Evolutionary conservation across 352 stramenopile species (phyloP).

Genomic region (Phytophthora palmivora): DNA sequence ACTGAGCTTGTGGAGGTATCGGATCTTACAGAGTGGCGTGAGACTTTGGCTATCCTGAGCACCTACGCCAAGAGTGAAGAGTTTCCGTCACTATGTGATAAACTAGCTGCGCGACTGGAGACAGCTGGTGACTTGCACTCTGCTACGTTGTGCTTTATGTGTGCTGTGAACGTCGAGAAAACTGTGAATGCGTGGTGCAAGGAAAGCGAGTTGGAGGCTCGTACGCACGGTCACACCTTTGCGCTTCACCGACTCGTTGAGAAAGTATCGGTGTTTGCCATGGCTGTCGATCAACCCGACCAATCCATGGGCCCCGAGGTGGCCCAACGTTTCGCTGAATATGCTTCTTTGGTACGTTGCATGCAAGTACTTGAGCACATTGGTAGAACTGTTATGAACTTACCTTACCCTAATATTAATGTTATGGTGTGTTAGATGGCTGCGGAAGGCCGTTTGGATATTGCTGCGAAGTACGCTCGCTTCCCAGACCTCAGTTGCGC

Average conservation of each 20-base stretch:
- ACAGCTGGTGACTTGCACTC: constrained; percentile 88
- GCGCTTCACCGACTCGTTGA: constrained; percentile 97
- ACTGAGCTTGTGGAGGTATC: constrained; percentile 84
- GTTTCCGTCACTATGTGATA: constrained; percentile 96
- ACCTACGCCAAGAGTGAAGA: constrained; percentile 98
- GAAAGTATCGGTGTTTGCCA: constrained; percentile 95
- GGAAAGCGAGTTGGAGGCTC: constrained; percentile 84
- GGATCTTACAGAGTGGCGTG: constrained; percentile 94
- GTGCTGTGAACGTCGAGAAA: constrained; percentile 92
- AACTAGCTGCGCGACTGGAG: constrained; percentile 93
- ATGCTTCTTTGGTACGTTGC: constrained; percentile 60
- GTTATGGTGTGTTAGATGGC: constrained; percentile 73
- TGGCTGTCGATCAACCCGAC: constrained; percentile 85
- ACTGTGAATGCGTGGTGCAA: constrained; percentile 91
- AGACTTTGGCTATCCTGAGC: constrained; percentile 97
- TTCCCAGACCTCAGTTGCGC: constrained; percentile 78
- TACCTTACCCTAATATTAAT: constrained; percentile 1
- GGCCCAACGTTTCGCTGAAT: constrained; percentile 91
- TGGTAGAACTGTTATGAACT: neutral
- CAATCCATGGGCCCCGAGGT: constrained; percentile 90
- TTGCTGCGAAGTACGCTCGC: constrained; percentile 93
- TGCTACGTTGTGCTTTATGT: constrained; percentile 98
- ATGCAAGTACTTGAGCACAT: neutral
- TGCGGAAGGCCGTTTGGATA: constrained; percentile 92
- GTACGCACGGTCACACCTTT: constrained; percentile 69